phyloP scores from a whole-genome alignment of 352 stramenopile genomes.

The Phytopythium boreale region DNA sequence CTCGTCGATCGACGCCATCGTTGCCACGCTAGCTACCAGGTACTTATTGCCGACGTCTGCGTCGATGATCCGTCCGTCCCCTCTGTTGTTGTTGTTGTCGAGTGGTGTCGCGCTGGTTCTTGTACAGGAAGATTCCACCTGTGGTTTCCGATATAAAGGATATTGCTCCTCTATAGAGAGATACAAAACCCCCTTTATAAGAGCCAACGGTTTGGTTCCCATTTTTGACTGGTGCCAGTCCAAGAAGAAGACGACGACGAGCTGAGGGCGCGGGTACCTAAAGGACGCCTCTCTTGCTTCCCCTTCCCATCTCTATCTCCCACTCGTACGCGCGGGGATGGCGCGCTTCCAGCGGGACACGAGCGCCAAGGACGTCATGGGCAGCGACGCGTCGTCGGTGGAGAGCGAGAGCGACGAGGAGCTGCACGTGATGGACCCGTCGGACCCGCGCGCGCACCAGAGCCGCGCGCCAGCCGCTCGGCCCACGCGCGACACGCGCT shows the following conservation, averaged over 20 bases:
- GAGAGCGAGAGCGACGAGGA: constrained; percentile 48
- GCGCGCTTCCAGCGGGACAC: constrained; percentile 10
- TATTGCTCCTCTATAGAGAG: constrained; percentile 8
- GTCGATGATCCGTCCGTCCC: no score
- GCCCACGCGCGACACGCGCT: constrained; percentile 25
- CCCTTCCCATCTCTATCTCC: no score
- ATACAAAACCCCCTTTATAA: constrained; percentile 11
- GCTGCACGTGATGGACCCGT: constrained; percentile 72
- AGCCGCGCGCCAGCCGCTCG: constrained; percentile 25
- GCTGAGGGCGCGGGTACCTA: background rate
- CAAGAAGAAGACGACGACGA: background rate
- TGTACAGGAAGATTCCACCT: constrained; percentile 13
- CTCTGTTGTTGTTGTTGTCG: background rate
- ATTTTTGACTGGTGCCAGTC: constrained; percentile 9
- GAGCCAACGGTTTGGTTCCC: background rate
- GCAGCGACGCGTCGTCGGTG: constrained; percentile 22
- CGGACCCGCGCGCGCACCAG: constrained; percentile 63
- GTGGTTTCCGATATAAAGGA: background rate
- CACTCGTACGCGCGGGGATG: background rate
- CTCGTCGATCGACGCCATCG: constrained; percentile 90
- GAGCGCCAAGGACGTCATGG: background rate
- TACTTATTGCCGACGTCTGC: no score
- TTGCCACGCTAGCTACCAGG: background rate
- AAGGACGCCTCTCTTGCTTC: background rate
- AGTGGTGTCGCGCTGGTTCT: background rate